A percentile compares a stretch with the other conserved stretches of the same genome.
phyloP scores from a whole-genome alignment of 495 filamentous ascomycete species.

The Collariella sp. region DNA sequence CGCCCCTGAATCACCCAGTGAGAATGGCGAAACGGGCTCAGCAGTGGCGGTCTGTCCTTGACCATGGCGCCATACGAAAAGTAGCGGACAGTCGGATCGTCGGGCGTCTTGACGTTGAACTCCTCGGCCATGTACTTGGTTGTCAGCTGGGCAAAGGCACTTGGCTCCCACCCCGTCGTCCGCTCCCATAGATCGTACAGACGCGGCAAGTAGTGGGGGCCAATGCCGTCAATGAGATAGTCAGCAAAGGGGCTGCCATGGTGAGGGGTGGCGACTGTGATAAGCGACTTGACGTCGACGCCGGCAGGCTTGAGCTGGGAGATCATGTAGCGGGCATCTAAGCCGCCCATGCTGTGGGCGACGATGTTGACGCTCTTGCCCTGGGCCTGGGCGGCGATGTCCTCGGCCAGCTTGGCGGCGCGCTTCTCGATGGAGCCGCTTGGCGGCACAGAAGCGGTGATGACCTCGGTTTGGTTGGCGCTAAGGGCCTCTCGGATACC shows the following conservation, averaged over 20 bases:
- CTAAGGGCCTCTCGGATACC: slow-evolving; percentile 74
- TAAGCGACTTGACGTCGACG: slow-evolving; percentile 63
- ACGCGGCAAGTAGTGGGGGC: slow-evolving; percentile 49
- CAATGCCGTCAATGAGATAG: slow-evolving; percentile 66
- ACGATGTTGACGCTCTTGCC: slow-evolving; percentile 82
- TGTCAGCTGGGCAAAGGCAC: slow-evolving; percentile 80
- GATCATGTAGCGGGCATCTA: slow-evolving; percentile 92
- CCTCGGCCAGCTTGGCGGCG: slow-evolving; percentile 54
- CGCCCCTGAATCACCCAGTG: slow-evolving; percentile 57
- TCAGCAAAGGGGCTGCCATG: slow-evolving; percentile 80
- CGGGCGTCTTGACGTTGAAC: slow-evolving; percentile 76
- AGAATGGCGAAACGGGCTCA: slow-evolving; percentile 68
- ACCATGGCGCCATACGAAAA: slow-evolving; percentile 85
- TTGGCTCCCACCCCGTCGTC: slow-evolving; percentile 61
- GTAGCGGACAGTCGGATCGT: slow-evolving; percentile 69
- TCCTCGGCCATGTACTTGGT: slow-evolving; percentile 66
- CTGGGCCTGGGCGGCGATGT: slow-evolving; percentile 55
- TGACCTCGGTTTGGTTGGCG: slow-evolving; percentile 66
- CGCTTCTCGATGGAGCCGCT: slow-evolving; percentile 71
- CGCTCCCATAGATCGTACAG: slow-evolving; percentile 60
- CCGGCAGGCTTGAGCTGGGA: slow-evolving; percentile 61
- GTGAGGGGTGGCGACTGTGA: slow-evolving; percentile 85
- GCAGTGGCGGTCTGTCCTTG: slow-evolving; percentile 42
- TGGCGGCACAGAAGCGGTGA: slow-evolving; percentile 71
- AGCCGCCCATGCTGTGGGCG: slow-evolving; percentile 67